Conservation (phyloP, 768 basidiomycete species). For the Crassisporium funariophilum region DNA sequence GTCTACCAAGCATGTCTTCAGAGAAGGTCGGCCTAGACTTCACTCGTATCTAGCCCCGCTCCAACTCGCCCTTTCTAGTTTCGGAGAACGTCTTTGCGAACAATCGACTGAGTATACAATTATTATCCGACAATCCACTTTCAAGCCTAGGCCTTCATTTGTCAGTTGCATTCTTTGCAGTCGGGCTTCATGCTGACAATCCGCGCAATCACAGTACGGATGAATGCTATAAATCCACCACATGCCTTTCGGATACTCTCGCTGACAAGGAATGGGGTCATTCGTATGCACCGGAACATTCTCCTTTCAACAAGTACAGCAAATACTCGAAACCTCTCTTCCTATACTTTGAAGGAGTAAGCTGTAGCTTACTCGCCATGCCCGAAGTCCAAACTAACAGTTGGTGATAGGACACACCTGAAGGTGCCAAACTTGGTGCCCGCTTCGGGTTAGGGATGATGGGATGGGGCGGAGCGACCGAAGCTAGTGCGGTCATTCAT, state of each 20-base stretch:
- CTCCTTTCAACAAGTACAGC: conserved; percentile 28
- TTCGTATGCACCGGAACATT: conserved; percentile 23
- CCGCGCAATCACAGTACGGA: conserved; percentile 20
- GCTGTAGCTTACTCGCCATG: not conserved
- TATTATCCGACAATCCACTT: conserved; percentile 28
- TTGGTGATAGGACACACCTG: conserved; percentile 13
- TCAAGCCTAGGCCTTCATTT: conserved; percentile 25
- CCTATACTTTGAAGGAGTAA: conserved; percentile 25
- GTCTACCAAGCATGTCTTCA: conserved; percentile 33
- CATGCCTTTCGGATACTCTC: conserved; percentile 35
- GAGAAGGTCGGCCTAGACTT: conserved; percentile 31
- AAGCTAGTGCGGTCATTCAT: conserved; percentile 29
- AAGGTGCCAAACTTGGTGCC: conserved; percentile 18
- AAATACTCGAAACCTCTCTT: conserved; percentile 22
- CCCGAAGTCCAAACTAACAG: not conserved
- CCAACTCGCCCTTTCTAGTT: conserved; percentile 23
- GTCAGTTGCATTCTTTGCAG: conserved; percentile 9
- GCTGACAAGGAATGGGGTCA: conserved; percentile 34
- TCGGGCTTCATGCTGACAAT: not conserved
- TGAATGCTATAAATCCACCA: conserved; percentile 22
- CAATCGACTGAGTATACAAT: conserved; percentile 39
- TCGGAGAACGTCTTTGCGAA: conserved; percentile 40
- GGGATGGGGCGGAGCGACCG: conserved; percentile 33
- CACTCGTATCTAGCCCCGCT: not conserved
- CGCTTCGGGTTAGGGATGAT: conserved; percentile 37